phyloP scores from a whole-genome alignment of 2,329 filamentous ascomycete genomes.

The Botryotinia globosa region DNA sequence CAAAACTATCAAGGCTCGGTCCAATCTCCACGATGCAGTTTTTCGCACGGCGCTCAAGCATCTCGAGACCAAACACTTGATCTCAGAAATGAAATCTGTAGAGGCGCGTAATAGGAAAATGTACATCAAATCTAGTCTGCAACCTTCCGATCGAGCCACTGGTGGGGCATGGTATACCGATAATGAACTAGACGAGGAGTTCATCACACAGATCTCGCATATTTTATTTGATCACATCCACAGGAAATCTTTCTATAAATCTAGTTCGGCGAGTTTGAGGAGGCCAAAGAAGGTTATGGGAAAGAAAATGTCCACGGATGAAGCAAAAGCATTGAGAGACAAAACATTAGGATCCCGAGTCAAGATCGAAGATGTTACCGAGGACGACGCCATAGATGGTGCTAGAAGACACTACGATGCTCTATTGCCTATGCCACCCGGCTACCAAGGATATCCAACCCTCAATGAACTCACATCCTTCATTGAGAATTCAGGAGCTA shows the following conservation, averaged over 20 bases:
- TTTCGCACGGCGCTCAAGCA: conserved; percentile 80
- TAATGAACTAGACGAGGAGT: conserved; percentile 81
- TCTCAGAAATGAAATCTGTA: conserved; percentile 87
- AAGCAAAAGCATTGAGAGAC: conserved; percentile 38
- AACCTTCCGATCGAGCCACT: conserved; percentile 84
- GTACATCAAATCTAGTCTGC: conserved; percentile 86
- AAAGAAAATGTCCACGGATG: conserved; percentile 47
- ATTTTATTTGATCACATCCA: conserved; percentile 74
- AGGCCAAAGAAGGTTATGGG: conserved; percentile 54
- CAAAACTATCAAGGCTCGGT: conserved; percentile 74
- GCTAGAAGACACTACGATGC: conserved; percentile 27
- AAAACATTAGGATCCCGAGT: conserved; percentile 25
- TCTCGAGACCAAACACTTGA: conserved; percentile 76
- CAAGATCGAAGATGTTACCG: conserved; percentile 25
- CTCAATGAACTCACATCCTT: conserved; percentile 72
- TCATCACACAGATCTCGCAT: conserved; percentile 74
- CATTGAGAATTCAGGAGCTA: conserved; percentile 66
- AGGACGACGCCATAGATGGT: conserved; percentile 24
- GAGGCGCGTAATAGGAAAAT: conserved; percentile 90
- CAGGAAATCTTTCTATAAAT: conserved; percentile 65
- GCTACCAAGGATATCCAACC: conserved; percentile 77
- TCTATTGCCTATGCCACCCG: conserved; percentile 54
- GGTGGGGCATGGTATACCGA: conserved; percentile 95
- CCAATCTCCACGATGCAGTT: conserved; percentile 79
- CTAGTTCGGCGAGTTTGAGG: conserved; percentile 43